Evolutionary conservation across 352 stramenopile species (phyloP), one percentile per base, ranked within the genome.

Genomic region (Phytophthora litchii): DNA sequence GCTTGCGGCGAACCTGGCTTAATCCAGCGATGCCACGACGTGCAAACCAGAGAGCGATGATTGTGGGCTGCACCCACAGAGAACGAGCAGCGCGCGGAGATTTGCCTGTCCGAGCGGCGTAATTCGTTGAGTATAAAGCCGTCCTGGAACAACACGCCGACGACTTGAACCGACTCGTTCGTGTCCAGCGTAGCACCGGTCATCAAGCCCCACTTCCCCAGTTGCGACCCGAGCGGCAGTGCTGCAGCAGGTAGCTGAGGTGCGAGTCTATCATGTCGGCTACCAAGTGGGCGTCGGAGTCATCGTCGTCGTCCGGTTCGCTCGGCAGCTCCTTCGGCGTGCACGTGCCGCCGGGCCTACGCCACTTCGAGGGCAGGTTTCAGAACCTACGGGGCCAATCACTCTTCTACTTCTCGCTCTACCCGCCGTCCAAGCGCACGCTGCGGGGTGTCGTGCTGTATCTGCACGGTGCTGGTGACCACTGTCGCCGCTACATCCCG

Each of bases 401-500:
- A 20, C 61, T 84, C 31, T 78, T 63, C 48, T 80, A 78, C 57
- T 63, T 72, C 27, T 38, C 57, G 25, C 57, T 82, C 25, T 81
- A 79, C 47, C 69, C 67, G 10, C 29, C 47, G 5, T 11, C 46
- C 8, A 40, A 48, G 11, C 17, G 21, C n/a, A 8, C 56, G 11
- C n/a, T 82, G 53, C 70, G 70, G 21, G 75, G 66, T 7, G 66
- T 80, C 13, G 59, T 80, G 41, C 40, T 82, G 34, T 84, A 63
- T 45, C 43, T 84, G 20, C 75, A 84, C 38, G 75, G 72, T 20
- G 47, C 72, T 31, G 60, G 65, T 17, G 70, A 80, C 47, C 75
- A 84, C 56, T 72, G 68, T 7, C 66, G 72, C 7, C 61, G 75
- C 6, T 80, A 80, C 54, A 56, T 70, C 20, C 37, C 65, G 44